These are phyloP conservation scores for Elsinoe australis DNA, from an alignment of 2,329 filamentous ascomycete species.

Conservation along the genomic window DNA sequence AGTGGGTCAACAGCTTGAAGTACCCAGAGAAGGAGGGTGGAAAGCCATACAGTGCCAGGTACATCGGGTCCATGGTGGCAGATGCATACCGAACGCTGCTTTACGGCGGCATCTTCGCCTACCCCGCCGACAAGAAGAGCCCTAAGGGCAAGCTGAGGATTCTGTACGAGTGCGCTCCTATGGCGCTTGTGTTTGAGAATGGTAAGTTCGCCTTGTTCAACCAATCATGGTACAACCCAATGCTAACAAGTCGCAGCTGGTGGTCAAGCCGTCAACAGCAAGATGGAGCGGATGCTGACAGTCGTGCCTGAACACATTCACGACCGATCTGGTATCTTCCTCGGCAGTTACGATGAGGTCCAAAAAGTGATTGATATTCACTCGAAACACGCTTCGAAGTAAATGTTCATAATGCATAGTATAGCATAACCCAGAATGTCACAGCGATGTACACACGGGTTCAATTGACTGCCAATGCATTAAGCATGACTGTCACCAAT, in stretches of 20 bases:
- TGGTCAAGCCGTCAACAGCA: constrained; percentile 83
- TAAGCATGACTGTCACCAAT: no score
- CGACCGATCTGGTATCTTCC: constrained; percentile 89
- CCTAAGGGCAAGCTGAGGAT: constrained; percentile 97
- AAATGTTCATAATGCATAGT: constrained; percentile 4
- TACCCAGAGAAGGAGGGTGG: constrained; percentile 58
- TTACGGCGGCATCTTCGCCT: constrained; percentile 96
- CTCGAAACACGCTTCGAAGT: constrained; percentile 43
- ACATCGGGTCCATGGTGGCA: constrained; percentile 97
- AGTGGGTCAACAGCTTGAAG: constrained; percentile 87
- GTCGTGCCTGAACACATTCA: constrained; percentile 89
- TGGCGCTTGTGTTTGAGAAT: constrained; percentile 99
- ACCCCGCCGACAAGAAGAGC: constrained; percentile 95
- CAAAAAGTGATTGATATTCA: constrained; percentile 88
- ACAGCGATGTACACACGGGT: neutral
- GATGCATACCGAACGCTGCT: constrained; percentile 93
- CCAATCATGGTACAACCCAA: neutral
- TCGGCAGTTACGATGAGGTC: constrained; percentile 90
- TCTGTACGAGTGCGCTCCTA: constrained; percentile 95
- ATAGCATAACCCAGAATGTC: constrained; percentile 6
- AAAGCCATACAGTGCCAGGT: constrained; percentile 90
- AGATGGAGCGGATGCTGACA: constrained; percentile 83
- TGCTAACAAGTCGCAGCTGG: constrained; percentile 53
- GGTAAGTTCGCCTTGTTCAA: constrained; percentile 54
- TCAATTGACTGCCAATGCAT: no score